Evolutionary conservation across 441 rosid species (phyloP).

Genomic region (Macaranga tanarius): DNA sequence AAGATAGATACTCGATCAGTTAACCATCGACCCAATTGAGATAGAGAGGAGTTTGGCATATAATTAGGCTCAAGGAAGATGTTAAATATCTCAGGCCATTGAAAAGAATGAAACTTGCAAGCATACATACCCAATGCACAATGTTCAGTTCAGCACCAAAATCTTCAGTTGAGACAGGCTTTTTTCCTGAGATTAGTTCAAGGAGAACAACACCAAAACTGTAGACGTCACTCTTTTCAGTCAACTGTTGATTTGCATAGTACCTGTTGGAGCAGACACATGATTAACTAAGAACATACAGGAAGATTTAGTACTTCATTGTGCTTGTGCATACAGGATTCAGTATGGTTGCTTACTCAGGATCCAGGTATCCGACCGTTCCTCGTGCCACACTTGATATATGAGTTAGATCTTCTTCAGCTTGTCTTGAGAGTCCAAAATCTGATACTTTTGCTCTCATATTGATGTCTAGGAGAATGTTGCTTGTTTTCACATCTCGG

Average conservation of each 20-base stretch:
- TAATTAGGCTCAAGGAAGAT: neutral
- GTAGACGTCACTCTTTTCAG: slow-evolving; percentile 93
- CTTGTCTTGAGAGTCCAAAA: slow-evolving; percentile 94
- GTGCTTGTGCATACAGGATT: slow-evolving; percentile 12
- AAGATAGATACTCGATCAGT: neutral
- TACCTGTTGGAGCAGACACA: slow-evolving; percentile 47
- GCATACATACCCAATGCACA: slow-evolving; percentile 75
- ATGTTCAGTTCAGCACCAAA: slow-evolving; percentile 83
- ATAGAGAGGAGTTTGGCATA: no score
- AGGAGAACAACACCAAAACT: slow-evolving; percentile 96
- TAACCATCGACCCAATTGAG: neutral
- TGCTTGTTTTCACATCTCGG: slow-evolving; percentile 92
- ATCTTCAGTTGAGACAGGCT: slow-evolving; percentile 78
- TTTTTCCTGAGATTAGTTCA: slow-evolving; percentile 83
- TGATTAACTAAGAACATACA: slow-evolving; percentile 13
- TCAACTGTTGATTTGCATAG: slow-evolving; percentile 83
- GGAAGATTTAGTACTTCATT: slow-evolving; percentile 1
- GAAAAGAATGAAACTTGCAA: slow-evolving; percentile 9
- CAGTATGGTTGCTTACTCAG: slow-evolving; percentile 58
- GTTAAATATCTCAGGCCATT: neutral
- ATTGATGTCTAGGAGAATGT: slow-evolving; percentile 80
- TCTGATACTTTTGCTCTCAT: slow-evolving; percentile 99
- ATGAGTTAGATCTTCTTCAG: slow-evolving; percentile 88
- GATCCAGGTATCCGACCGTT: slow-evolving; percentile 92
- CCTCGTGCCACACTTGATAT: slow-evolving; percentile 91